These are phyloP conservation scores for Cystobasidium tubakii DNA, from an alignment of 768 basidiomycete genomes.

Conservation along the genomic window DNA sequence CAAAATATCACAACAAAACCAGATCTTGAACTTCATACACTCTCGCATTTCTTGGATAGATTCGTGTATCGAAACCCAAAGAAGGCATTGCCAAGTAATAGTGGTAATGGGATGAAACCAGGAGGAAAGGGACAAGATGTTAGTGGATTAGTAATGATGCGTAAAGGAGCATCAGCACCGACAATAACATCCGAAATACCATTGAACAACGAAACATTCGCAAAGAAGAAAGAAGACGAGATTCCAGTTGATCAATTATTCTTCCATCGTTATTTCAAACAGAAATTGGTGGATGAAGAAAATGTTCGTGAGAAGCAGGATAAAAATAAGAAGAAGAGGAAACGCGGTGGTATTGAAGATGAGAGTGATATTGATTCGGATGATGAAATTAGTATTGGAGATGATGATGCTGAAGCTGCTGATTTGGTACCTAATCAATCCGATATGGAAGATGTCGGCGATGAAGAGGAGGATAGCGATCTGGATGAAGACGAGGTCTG, in stretches of 20 bases:
- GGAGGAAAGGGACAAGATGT: constrained; percentile 61
- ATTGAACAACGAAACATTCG: constrained; percentile 71
- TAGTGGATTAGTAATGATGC: constrained; percentile 54
- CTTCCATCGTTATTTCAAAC: constrained; percentile 86
- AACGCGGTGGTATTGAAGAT: constrained; percentile 34
- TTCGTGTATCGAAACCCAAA: constrained; percentile 98
- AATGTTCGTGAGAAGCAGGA: constrained; percentile 31
- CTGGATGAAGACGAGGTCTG: constrained; percentile 42
- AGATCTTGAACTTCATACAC: constrained; percentile 84
- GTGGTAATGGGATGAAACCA: constrained; percentile 70
- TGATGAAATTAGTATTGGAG: constrained; percentile 33
- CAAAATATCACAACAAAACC: constrained; percentile 72
- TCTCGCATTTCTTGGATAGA: constrained; percentile 90
- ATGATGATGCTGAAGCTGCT: constrained; percentile 31
- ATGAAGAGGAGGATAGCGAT: constrained; percentile 39
- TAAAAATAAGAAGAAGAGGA: constrained; percentile 40
- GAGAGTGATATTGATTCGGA: constrained; percentile 32
- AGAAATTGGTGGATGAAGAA: constrained; percentile 54
- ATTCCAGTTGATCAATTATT: constrained; percentile 85
- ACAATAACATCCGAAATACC: constrained; percentile 49
- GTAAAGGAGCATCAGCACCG: constrained; percentile 65
- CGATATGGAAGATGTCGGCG: constrained; percentile 36
- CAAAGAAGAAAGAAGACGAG: constrained; percentile 62
- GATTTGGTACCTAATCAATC: background rate
- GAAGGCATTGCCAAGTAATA: constrained; percentile 46